Percentiles rank a stretch among this genome's conserved stretches.
phyloP scores from a whole-genome alignment of 805 yeast genomes.

The Hyphopichia homilentoma region DNA sequence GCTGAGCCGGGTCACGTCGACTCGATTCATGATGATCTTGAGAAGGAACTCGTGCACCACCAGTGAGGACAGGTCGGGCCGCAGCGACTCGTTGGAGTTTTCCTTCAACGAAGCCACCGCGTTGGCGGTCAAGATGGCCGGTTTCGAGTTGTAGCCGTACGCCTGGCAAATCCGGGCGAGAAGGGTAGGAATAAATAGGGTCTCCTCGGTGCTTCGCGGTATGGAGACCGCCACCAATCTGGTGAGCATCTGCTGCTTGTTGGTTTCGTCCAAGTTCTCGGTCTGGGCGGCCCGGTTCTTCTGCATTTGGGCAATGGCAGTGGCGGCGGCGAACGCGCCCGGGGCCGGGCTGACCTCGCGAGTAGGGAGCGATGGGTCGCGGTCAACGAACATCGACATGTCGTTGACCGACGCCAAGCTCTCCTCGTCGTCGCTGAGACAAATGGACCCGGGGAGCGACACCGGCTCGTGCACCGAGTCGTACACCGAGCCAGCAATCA shows the following conservation, averaged over 20 bases:
- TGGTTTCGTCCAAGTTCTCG: constrained; percentile 18
- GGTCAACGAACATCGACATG: constrained; percentile 8
- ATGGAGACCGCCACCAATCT: constrained; percentile 62
- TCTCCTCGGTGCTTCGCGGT: constrained; percentile 77
- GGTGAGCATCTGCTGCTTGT: constrained; percentile 36
- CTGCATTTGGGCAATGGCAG: constrained; percentile 57
- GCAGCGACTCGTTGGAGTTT: constrained; percentile 13
- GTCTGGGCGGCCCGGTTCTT: constrained; percentile 17
- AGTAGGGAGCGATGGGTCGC: constrained; percentile 8
- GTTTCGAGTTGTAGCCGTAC: constrained; percentile 68
- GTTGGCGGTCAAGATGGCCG: constrained; percentile 68
- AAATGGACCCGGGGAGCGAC: constrained; percentile 32
- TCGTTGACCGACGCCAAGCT: constrained; percentile 29
- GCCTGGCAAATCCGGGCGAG: constrained; percentile 65
- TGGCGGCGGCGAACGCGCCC: constrained; percentile 64
- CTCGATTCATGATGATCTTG: constrained; percentile 23
- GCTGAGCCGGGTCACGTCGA: constrained; percentile 23
- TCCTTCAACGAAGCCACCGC: constrained; percentile 69
- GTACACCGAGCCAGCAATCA: constrained; percentile 60
- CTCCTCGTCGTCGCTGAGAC: constrained; percentile 40
- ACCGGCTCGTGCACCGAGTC: constrained; percentile 26
- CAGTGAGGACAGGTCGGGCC: constrained; percentile 1
- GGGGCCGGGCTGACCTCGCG: constrained; percentile 67
- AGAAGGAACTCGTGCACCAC: constrained; percentile 10
- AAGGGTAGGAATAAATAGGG: constrained; percentile 67